phyloP scores from a whole-genome alignment of 768 basidiomycete species.

The Asterophora parasitica region DNA sequence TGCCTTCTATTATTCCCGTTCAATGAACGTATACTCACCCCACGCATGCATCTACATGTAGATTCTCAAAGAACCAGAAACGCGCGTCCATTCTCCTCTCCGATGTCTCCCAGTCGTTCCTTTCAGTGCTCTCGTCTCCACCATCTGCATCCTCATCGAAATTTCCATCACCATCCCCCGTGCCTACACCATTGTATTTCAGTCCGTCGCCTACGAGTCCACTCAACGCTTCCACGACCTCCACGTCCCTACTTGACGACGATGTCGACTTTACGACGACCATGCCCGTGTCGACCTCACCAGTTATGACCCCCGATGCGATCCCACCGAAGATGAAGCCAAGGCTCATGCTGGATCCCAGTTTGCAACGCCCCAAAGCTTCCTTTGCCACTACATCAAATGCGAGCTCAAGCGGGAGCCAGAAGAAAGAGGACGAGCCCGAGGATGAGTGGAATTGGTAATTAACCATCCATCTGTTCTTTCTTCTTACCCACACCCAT shows the following conservation, averaged over 20 bases:
- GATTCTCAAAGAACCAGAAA: conserved; percentile 65
- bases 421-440: conserved; percentile 26
- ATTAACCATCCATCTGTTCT: background rate
- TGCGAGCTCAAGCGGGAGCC: conserved; percentile 2
- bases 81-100: conserved; percentile 62
- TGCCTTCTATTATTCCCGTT: too few relatives aligned
- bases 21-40: too few relatives aligned
- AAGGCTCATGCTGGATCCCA: background rate
- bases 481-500: too few relatives aligned
- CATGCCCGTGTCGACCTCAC: conserved; percentile 4
- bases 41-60: conserved; percentile 19
- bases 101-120: conserved; percentile 57
- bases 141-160: conserved; percentile 23
- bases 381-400: background rate
- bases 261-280: conserved; percentile 26
- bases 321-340: conserved; percentile 2
- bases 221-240: conserved; percentile 8
- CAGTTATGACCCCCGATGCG: conserved; percentile 30
- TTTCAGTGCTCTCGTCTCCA: conserved; percentile 39
- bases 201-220: conserved; percentile 15
- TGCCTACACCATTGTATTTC: conserved; percentile 13
- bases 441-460: conserved; percentile 66
- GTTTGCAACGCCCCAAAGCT: background rate
- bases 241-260: conserved; percentile 37
- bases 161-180: conserved; percentile 16